A percentile compares a stretch with the other conserved stretches of the same genome.
phyloP scores from a whole-genome alignment of 768 basidiomycete genomes.

The Phaeolepiota aurea region DNA sequence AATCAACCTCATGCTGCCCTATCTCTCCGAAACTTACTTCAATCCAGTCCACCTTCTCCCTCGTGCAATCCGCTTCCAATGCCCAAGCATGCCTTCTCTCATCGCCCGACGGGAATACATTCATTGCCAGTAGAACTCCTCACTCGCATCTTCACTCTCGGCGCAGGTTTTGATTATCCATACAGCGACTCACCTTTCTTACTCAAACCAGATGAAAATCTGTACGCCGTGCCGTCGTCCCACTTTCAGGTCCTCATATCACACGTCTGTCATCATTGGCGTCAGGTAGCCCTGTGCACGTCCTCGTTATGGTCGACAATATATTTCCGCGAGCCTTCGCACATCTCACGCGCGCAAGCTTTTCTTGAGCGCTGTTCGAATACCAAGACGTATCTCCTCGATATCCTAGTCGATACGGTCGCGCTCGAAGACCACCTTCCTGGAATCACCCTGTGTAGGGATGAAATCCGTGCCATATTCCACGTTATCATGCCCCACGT shows the following conservation, averaged over 20 bases:
- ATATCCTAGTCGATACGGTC: slow-evolving; percentile 53
- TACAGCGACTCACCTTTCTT: slow-evolving; percentile 39
- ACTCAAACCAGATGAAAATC: slow-evolving; percentile 37
- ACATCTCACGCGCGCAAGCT: slow-evolving; percentile 36
- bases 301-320: slow-evolving; percentile 48
- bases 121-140: slow-evolving; percentile 53
- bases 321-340: slow-evolving; percentile 40
- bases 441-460: slow-evolving; percentile 43
- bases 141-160: slow-evolving; percentile 47
- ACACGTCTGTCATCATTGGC: slow-evolving; percentile 52
- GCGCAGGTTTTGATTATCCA: slow-evolving; percentile 34
- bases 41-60: neutral
- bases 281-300: slow-evolving; percentile 41
- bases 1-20: neutral
- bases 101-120: slow-evolving; percentile 25
- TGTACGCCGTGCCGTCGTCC: slow-evolving; percentile 28
- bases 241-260: slow-evolving; percentile 49
- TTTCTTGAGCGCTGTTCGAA: slow-evolving; percentile 32
- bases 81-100: slow-evolving; percentile 11
- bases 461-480: slow-evolving; percentile 40
- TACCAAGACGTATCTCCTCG: slow-evolving; percentile 24
- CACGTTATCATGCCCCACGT: slow-evolving; percentile 36
- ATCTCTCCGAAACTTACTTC: too few relatives aligned
- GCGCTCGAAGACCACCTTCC: slow-evolving; percentile 36
- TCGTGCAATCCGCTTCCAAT: slow-evolving; percentile 4